phyloP scores from a whole-genome alignment of 2,329 filamentous ascomycete species.

The Penicillium fuscoglaucum region DNA sequence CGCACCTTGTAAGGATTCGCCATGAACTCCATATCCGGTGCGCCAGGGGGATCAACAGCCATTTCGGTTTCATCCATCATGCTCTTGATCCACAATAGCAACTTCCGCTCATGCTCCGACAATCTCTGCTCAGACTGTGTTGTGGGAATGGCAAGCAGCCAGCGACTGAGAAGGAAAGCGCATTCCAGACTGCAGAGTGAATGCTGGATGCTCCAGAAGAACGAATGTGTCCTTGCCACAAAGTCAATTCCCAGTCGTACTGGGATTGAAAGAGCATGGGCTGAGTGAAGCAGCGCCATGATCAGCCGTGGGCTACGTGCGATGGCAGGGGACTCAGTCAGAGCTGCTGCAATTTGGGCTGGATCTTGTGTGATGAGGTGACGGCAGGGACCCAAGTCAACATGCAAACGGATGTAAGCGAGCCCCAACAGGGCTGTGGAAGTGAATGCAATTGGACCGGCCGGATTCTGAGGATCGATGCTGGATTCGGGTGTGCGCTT shows the following conservation, averaged over 20 bases:
- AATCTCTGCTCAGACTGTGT: slow-evolving; percentile 46
- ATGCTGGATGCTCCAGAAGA: slow-evolving; percentile 58
- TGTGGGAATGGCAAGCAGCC: slow-evolving; percentile 47
- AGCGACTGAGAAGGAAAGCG: slow-evolving; percentile 50
- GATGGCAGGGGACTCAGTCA: slow-evolving; percentile 46
- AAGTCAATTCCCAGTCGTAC: slow-evolving; percentile 56
- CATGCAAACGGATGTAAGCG: slow-evolving; percentile 50
- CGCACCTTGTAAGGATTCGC: slow-evolving; percentile 46
- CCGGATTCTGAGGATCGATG: slow-evolving; percentile 55
- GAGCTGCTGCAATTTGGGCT: slow-evolving; percentile 47
- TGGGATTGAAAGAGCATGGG: slow-evolving; percentile 56
- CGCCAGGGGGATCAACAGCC: slow-evolving; percentile 41
- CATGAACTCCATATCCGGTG: slow-evolving; percentile 45
- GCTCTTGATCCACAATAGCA: slow-evolving; percentile 50
- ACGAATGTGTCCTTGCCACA: slow-evolving; percentile 54
- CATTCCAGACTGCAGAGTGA: slow-evolving; percentile 56
- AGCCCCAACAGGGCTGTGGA: slow-evolving; percentile 50
- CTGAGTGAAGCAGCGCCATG: slow-evolving; percentile 54
- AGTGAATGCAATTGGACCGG: slow-evolving; percentile 56
- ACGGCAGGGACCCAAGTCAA: slow-evolving; percentile 50
- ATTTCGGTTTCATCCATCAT: slow-evolving; percentile 54
- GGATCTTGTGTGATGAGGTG: slow-evolving; percentile 51
- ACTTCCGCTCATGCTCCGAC: slow-evolving; percentile 49
- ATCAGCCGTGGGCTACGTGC: slow-evolving; percentile 49
- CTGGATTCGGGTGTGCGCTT: slow-evolving; percentile 55